Percentiles rank a stretch among this genome's conserved stretches.
These are phyloP conservation scores for Zizania palustris DNA, from an alignment of 202 grass and related monocot genomes.

Conservation along the genomic window DNA sequence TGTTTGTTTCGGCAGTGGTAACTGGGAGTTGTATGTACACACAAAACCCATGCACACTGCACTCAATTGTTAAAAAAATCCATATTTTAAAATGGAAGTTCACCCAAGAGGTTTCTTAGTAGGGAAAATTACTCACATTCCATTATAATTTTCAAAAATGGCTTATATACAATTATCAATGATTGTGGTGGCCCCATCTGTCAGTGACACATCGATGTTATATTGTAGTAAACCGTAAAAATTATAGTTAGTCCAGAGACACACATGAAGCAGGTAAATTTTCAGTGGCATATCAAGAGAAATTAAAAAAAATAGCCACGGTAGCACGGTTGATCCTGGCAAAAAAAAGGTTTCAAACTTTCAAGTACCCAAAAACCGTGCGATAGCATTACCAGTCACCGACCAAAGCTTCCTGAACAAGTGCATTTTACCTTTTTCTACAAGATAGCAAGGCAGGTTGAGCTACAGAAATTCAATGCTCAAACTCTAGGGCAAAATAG, in stretches of 20 bases:
- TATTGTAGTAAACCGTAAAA: no score
- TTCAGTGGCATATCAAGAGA: no score
- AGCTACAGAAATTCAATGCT: conserved; percentile 1
- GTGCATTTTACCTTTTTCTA: not conserved
- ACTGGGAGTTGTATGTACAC: not conserved
- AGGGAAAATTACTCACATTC: no score
- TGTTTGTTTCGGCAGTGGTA: not conserved
- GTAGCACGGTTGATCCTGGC: not conserved
- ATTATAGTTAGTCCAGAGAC: no score
- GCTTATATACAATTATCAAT: no score
- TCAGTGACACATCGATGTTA: no score
- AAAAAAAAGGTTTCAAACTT: not conserved
- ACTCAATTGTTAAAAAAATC: not conserved
- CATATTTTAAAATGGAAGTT: no score
- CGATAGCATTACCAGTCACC: not conserved
- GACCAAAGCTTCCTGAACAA: not conserved
- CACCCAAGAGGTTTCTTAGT: no score
- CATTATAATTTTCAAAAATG: no score
- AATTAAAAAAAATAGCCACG: conserved; percentile 1
- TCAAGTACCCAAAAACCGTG: not conserved
- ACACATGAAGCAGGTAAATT: no score
- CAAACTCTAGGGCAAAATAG: not conserved
- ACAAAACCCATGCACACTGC: not conserved
- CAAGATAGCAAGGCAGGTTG: conserved; percentile 6
- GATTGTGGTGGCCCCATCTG: no score